Base-by-base conservation (phyloP, 441 rosid species). In the Cnidoscolus chayamansa region DNA sequence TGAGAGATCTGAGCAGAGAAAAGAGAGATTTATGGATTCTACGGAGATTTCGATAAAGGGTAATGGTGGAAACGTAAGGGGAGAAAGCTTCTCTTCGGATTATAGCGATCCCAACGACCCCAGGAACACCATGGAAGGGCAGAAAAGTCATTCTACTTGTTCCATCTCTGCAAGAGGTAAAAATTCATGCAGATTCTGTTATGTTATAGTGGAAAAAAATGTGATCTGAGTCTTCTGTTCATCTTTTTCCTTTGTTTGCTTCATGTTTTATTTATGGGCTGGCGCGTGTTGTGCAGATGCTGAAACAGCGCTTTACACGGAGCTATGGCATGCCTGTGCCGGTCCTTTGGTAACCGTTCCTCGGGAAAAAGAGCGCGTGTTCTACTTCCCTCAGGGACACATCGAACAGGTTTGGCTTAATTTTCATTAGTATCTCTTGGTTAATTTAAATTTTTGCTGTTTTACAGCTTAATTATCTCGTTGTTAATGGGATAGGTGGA, bases 291-390 rank as follows among this genome's bases (percentile, higher is more conserved):
- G 19, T 60, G 4, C 76, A 79, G 98, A 90, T 81, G 85, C 91
- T 31, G 97, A 89, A 35, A 77, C 78, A 58, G 98, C 97, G 73
- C 88, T 95, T 19, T 95, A 86, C 79, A 84, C 79, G 74, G 99
- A 93, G 88, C 91, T 96, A 0, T 96, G 99, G 98, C 91, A 96
- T 79, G 95, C 98, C 17, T 96, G 99, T 79, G 99, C 98, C 1
- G 98, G 99, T 76, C 98, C 99, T 76, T 80, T 96, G 25, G 99
- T 95, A 17, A 91, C 94, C 15, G 99, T 95, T 16, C 98, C 99
- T 59, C 88, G 96, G 16, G 86, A 87, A 81, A 78, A 82, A 19
- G 97, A 95, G 79, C 93, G 83, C 43, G 99, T 95, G 30, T 93
- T 83, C 76, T 95, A 95, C 80, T 95, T 95, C 74, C 98, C 98